Evolutionary conservation across 2,329 filamentous ascomycete species (phyloP).

Genomic region (Trichoderma polysporum): DNA sequence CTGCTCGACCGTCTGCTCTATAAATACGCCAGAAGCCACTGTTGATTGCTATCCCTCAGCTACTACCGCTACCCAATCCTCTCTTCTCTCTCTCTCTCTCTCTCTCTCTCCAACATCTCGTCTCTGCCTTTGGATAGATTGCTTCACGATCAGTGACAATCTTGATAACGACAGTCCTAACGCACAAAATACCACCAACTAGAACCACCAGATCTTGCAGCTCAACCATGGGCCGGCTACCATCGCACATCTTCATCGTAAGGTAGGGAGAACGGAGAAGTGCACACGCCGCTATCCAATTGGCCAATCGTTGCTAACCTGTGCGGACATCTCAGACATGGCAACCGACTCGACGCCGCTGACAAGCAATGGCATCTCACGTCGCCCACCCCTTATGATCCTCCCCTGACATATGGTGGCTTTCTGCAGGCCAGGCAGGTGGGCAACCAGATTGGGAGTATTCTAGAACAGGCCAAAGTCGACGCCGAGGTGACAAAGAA

Average conservation of each 20-base stretch:
- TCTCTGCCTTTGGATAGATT: background rate
- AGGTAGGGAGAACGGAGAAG: slow-evolving; percentile 33
- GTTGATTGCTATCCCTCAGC: background rate
- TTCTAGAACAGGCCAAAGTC: slow-evolving; percentile 56
- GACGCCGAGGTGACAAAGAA: slow-evolving; percentile 39
- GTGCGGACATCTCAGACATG: slow-evolving; percentile 61
- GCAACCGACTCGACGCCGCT: slow-evolving; percentile 87
- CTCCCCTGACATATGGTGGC: slow-evolving; percentile 89
- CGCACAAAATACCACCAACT: background rate
- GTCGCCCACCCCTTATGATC: slow-evolving; percentile 91
- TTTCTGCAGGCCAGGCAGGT: slow-evolving; percentile 84
- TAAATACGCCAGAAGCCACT: background rate
- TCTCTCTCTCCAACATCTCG: background rate
- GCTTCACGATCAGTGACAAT: background rate
- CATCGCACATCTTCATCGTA: slow-evolving; percentile 45
- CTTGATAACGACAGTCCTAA: background rate
- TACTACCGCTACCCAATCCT: background rate
- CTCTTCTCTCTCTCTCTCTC: background rate
- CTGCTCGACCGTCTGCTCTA: background rate
- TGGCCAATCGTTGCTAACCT: slow-evolving; percentile 3
- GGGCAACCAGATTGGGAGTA: slow-evolving; percentile 77
- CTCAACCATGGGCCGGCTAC: slow-evolving; percentile 38
- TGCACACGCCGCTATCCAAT: background rate
- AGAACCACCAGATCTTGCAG: background rate
- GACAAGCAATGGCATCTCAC: slow-evolving; percentile 94